phyloP scores from a whole-genome alignment of 768 basidiomycete genomes.

The Coprinellus micaceus region DNA sequence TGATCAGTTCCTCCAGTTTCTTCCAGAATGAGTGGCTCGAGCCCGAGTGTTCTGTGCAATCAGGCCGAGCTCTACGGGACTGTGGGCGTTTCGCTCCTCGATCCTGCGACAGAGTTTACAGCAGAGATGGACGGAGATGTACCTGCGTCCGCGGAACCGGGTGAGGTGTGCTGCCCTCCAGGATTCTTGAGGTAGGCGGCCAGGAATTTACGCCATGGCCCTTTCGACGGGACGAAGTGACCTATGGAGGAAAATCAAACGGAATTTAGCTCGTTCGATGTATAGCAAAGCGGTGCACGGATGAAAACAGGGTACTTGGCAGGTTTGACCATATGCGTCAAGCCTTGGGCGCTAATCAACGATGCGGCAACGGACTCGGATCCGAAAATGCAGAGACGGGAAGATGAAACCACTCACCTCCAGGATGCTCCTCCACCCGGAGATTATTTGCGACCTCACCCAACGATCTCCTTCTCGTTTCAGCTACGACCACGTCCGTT shows the following conservation, averaged over 20 bases:
- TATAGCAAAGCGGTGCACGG: not conserved
- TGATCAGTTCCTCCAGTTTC: too few species aligned
- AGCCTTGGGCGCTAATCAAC: too few species aligned
- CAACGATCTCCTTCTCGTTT: conserved; percentile 57
- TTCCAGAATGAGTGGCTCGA: not conserved
- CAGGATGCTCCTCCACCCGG: conserved; percentile 69
- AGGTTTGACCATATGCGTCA: too few species aligned
- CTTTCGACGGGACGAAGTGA: conserved; percentile 76
- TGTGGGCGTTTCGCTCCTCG: conserved; percentile 15
- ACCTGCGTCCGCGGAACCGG: conserved; percentile 18
- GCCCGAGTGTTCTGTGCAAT: not conserved
- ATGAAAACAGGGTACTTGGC: too few species aligned
- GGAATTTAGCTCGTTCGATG: not conserved
- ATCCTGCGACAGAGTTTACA: not conserved
- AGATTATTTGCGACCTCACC: conserved; percentile 47
- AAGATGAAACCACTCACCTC: conserved; percentile 60
- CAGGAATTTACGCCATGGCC: conserved; percentile 69
- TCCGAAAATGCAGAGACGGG: too few species aligned
- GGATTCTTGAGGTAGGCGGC: conserved; percentile 58
- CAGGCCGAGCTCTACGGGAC: not conserved
- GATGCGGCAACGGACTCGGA: too few species aligned
- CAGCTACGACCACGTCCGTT: conserved; percentile 68
- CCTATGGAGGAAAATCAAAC: conserved; percentile 37
- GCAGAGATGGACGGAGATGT: conserved; percentile 4
- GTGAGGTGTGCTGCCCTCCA: conserved; percentile 42